Conservation (phyloP, 2,329 filamentous ascomycete species). For the Paraphoma chrysanthemicola region DNA sequence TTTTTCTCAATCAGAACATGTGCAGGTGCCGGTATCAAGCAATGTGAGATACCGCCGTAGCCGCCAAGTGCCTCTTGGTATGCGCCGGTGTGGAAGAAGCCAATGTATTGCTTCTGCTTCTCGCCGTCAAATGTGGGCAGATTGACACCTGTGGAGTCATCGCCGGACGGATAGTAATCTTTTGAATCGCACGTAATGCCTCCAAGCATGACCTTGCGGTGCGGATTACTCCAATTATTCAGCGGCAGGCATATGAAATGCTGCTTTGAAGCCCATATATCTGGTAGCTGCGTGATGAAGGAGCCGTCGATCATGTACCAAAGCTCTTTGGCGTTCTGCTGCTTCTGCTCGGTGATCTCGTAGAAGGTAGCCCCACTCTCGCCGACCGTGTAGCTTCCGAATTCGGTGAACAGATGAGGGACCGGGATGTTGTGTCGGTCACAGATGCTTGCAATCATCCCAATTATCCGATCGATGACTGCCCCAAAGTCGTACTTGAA, state of each 20-base stretch:
- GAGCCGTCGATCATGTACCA: constrained; percentile 2
- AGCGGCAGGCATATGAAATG: not conserved
- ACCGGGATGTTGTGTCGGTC: not conserved
- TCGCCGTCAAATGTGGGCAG: not conserved
- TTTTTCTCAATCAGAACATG: not conserved
- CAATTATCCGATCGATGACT: not conserved
- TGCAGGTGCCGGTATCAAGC: not conserved
- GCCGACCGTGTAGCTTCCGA: not conserved
- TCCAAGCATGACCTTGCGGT: not conserved
- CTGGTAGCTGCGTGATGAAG: not conserved
- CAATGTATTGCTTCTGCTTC: not conserved
- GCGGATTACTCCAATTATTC: not conserved
- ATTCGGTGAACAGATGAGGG: constrained; percentile 1
- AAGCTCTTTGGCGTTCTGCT: not conserved
- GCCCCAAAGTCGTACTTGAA: not conserved
- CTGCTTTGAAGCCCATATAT: not conserved
- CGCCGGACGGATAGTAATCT: not conserved
- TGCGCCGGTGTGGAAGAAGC: not conserved
- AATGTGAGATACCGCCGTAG: not conserved
- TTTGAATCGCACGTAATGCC: not conserved
- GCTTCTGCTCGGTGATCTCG: not conserved
- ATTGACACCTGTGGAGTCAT: not conserved
- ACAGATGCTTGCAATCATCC: not conserved
- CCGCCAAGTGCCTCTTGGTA: not conserved
- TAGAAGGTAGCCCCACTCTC: constrained; percentile 1